Percentiles rank a stretch among this genome's conserved stretches.
Conservation (phyloP, 495 filamentous ascomycete genomes). For the Cudoniella acicularis region DNA sequence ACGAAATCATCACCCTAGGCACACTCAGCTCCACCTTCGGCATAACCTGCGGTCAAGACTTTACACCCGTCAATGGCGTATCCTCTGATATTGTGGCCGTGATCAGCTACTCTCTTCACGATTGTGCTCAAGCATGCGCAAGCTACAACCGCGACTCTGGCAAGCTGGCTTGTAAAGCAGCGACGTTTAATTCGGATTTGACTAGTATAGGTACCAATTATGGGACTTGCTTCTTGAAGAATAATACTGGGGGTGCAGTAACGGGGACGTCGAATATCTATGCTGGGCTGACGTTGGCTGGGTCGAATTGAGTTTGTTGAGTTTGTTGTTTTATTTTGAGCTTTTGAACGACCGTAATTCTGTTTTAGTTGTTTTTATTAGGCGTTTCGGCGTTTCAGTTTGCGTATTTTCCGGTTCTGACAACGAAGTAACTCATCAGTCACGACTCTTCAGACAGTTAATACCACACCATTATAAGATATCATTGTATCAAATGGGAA, state of each 20-base stretch:
- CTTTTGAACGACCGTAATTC: too few species aligned
- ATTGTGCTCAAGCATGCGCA: slow-evolving; percentile 24
- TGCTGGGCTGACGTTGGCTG: too few species aligned
- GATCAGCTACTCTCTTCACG: slow-evolving; percentile 18
- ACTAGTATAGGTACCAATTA: neutral
- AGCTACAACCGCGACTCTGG: slow-evolving; percentile 17
- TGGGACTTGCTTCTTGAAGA: slow-evolving; percentile 6
- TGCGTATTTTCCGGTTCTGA: too few species aligned
- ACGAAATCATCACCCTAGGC: slow-evolving; percentile 5
- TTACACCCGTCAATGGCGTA: slow-evolving; percentile 3
- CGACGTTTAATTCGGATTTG: slow-evolving; percentile 12
- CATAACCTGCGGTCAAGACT: slow-evolving; percentile 17
- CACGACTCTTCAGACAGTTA: too few species aligned
- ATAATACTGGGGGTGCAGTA: slow-evolving; percentile 1
- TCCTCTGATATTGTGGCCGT: slow-evolving; percentile 14
- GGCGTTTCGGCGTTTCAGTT: too few species aligned
- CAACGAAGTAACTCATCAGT: too few species aligned
- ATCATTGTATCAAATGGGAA: too few species aligned
- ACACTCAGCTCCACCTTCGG: slow-evolving; percentile 7
- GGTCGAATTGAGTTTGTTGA: too few species aligned
- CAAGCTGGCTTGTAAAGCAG: slow-evolving; percentile 9
- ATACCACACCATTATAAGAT: too few species aligned
- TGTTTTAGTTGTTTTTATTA: too few species aligned
- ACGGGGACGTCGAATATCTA: too few species aligned
- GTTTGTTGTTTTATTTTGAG: too few species aligned